Evolutionary conservation across 2,329 filamentous ascomycete species (phyloP).

Genomic region (Alternaria incomplexa): DNA sequence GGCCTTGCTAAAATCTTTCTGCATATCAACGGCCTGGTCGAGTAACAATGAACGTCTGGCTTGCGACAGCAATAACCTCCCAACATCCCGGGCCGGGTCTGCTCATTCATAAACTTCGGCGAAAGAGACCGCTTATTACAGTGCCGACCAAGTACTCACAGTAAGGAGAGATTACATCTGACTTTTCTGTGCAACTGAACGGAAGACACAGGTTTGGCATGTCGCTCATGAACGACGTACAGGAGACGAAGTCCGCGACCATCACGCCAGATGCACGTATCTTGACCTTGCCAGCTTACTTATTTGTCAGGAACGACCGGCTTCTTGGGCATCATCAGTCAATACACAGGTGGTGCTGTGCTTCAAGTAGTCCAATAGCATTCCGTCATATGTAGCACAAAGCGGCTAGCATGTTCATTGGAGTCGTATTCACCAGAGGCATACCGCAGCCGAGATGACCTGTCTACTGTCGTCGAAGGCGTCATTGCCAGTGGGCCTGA

Average conservation of each 20-base stretch:
- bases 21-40: neutral
- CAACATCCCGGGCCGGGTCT: neutral
- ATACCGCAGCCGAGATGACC: slow-evolving; percentile 1
- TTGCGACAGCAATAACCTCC: neutral
- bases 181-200: neutral
- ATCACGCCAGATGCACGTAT: neutral
- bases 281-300: neutral
- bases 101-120: neutral
- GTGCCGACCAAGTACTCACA: neutral
- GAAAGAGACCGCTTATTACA: neutral
- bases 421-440: neutral
- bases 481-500: neutral
- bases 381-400: slow-evolving; percentile 3
- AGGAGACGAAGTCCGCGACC: neutral
- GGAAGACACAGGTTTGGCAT: neutral
- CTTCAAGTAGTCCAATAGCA: neutral
- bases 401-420: neutral
- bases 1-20: neutral
- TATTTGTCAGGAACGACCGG: neutral
- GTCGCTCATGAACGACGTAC: neutral
- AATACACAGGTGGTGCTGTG: neutral
- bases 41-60: neutral
- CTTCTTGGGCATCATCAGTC: neutral
- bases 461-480: neutral
- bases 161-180: neutral